Percentiles rank a stretch among this genome's conserved stretches.
phyloP scores from a whole-genome alignment of 1,284 basidiomycete species.

The Rhizoctonia solani region DNA sequence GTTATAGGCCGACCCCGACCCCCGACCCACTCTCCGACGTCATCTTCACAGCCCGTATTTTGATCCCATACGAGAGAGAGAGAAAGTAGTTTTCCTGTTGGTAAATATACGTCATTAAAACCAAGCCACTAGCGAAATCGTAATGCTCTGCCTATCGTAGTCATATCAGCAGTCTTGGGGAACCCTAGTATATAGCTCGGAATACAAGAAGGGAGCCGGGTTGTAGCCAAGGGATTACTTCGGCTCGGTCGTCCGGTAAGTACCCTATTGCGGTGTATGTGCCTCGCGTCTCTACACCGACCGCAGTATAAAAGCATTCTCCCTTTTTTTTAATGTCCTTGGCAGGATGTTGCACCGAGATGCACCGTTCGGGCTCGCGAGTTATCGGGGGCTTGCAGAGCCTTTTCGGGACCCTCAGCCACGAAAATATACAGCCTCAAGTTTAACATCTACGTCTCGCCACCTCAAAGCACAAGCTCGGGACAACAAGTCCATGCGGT shows the following conservation, averaged over 20 bases:
- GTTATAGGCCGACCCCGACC: no score
- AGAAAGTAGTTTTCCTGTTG: no score
- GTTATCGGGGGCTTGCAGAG: slow-evolving; percentile 5
- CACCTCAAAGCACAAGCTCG: background rate
- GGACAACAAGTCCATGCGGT: no score
- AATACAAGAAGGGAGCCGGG: background rate
- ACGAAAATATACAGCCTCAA: background rate
- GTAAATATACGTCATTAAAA: no score
- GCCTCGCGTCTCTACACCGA: background rate
- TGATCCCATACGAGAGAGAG: no score
- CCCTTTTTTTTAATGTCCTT: background rate
- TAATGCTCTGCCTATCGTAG: background rate
- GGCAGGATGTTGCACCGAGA: slow-evolving; percentile 5
- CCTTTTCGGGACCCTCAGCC: background rate
- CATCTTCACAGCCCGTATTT: background rate
- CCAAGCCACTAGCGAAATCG: no score
- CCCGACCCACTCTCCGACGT: background rate
- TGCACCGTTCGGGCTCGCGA: slow-evolving; percentile 17
- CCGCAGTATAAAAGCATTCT: background rate
- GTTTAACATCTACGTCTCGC: background rate
- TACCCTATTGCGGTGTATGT: background rate
- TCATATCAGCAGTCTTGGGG: background rate
- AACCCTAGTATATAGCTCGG: background rate
- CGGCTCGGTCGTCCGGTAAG: background rate
- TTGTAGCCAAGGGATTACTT: background rate